Base-by-base conservation (phyloP, 148 eudicot species). In the Arctostaphylos glauca region DNA sequence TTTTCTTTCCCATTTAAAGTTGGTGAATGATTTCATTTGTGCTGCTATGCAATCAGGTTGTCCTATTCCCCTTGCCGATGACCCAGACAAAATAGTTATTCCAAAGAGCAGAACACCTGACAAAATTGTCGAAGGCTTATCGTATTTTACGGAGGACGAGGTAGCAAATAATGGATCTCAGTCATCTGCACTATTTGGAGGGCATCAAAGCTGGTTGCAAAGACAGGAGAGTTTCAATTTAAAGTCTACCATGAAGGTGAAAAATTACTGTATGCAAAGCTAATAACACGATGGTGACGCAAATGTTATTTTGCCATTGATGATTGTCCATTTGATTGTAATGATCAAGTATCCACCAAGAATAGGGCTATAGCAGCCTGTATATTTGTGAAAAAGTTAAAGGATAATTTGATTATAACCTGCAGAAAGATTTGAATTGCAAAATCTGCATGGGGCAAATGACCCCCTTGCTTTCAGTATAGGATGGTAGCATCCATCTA, bases 111-210 rank as follows among this genome's bases (percentile, higher is more conserved):
- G 88, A 86, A 86, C 97, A 46, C 92, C 93, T 47, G 91, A 91
- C 48, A 84, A 84, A 25, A 62, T 88, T 81, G 84, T 96, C 53
- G 84, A 88, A 84, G 89, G 86, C 75, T 85, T 96, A 46, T 88
- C 93, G 3, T 96, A 92, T 87, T 80, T 94, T 53, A 81, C 81
- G 87, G 96, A 91, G 84, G 98, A 94, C 54, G 84, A 87, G 81
- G 82, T 83, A 73, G 68, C 73, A 13, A 86, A 53, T 72, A 87
- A 84, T 82, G 85, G 87, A 81, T 89, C 94, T 86, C 90, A 88
- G 41, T 87, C 95, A 56, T 48, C 85, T 66, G 97, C 98, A 79
- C 88, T 94, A 70, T 96, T 94, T 93, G 99, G 99, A 80, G 98
- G 98, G 82, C 90, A 94, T 84, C 89, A 90, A 84, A 94, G 91